Base-by-base conservation (phyloP, 225 moss, liverwort and hornwort genomes). In the Ulota crispa region DNA sequence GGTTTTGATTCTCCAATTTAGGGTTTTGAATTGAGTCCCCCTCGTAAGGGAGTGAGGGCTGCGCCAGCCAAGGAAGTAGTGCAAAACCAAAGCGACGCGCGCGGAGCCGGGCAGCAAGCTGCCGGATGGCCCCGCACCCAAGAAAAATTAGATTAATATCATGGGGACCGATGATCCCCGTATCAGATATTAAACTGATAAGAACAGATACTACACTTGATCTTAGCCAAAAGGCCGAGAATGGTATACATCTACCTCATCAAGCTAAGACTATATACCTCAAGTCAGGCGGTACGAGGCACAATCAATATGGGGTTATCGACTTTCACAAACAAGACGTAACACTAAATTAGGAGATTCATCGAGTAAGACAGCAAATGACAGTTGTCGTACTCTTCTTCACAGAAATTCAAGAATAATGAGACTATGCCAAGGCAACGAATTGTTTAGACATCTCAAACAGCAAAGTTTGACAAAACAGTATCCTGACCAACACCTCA, bases 161-260 rank as follows among this genome's bases (percentile, higher is more conserved):
- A 56, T 66, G 74, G 55, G 74, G 2, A 0, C 32, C 66, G 42
- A 56, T 74, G 81, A 56, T 0, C 55, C 80, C 55, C 81, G 55
- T 81, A 66, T 81, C 73, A 81, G 64, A 80, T 81, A 74, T 81
- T 56, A 56, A 43, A 18, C 74, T 92, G 89, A 91, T 89, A 90
- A 90, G 86, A 92, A 92, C 92, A 93, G 90, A 92, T 89, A 88
- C 92, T 93, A 89, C 92, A 89, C 88, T 84, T 89, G 89, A 89
- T 93, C 89, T 90, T 89, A 88, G 92, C 92, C 93, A 87, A 91
- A 91, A 91, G 92, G 90, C 92, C 89, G 87, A 92, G 92, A 85
- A 92, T 85, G 86, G 83, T 91, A 89, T 86, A 50, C 50, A 41
- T 41, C 8, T 1, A 41, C 1, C 9, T 41, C 41, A 9, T 14